Conservation (phyloP, 306 rosid genomes). For the Prunus armeniaca region DNA sequence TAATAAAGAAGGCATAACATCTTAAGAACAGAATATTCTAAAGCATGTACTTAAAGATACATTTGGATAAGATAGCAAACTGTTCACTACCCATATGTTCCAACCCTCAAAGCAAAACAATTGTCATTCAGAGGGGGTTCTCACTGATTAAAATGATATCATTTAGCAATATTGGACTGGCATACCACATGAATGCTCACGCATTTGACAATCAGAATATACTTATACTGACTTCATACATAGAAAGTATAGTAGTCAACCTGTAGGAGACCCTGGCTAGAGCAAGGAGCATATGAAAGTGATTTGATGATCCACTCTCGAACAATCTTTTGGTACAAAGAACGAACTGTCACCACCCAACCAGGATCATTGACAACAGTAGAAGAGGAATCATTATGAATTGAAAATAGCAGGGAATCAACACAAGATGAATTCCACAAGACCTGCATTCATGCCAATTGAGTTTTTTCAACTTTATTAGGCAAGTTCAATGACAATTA, state of each 20-base stretch:
- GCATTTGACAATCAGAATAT: conserved; percentile 2
- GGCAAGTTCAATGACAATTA: conserved; percentile 11
- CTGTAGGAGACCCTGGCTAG: conserved; percentile 99
- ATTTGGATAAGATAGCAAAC: background rate
- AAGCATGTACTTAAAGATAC: background rate
- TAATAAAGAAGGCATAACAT: background rate
- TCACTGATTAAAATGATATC: background rate
- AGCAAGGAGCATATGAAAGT: conserved; percentile 90
- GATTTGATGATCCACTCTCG: conserved; percentile 96
- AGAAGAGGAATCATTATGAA: conserved; percentile 71
- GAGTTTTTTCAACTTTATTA: conserved; percentile 25
- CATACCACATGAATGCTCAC: background rate
- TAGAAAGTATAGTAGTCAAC: conserved; percentile 41
- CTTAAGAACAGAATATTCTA: background rate
- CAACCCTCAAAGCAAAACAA: background rate
- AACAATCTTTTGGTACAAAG: conserved; percentile 84
- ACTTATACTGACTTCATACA: conserved; percentile 19
- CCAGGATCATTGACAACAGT: conserved; percentile 84
- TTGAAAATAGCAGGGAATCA: conserved; percentile 82
- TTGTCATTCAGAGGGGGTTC: background rate
- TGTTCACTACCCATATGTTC: background rate
- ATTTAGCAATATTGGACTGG: background rate
- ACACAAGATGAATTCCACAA: conserved; percentile 89
- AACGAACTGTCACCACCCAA: conserved; percentile 79
- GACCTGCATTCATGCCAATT: conserved; percentile 58